Evolutionary conservation across 176 grass and related monocot species (phyloP), one percentile per base, ranked within the genome.

Genomic region (Triticum aestivum): DNA sequence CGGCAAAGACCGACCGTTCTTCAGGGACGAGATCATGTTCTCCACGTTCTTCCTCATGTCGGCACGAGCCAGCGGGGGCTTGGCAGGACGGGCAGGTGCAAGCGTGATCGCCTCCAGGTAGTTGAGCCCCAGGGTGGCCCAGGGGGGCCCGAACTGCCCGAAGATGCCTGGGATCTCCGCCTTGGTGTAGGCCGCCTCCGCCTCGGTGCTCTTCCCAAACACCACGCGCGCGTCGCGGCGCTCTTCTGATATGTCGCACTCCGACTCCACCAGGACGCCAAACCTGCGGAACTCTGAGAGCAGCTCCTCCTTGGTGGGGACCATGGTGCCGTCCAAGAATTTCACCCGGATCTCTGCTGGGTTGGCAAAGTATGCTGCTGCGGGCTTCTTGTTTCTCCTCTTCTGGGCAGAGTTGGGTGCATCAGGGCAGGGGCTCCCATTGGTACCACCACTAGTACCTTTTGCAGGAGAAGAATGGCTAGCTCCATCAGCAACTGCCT

Each of bases 21-120:
- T 26, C 59, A 95, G 83, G 35, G 83, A 76, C 21, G 79, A 92
- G 21, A 98, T 98, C 92, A 98, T 98, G n/a, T 51, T 94, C 88
- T 98, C 92, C 51, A 98, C 82, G 65, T 89, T 96, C 80, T 92
- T 96, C 87, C 83, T 96, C 37, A 98, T 82, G 54, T 94, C 93
- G 5, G 72, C 41, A 49, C 26, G 41, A 2, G 23, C 42, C 11
- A 98, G 89, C 27, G 87, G 89, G 59, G 91, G 87, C 17, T 91
- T 45, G 42, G 42, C 41, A 3, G 41, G 41, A 11, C 41, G 41
- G 41, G 41, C 41, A 42, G 41, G 41, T 11, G 42, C 42, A 13
- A 61, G 75, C 81, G 82, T 84, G 38, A 29, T 5, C 12, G 52
- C 52, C 11, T 85, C 70, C 27, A 86, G 82, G 61, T 81, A 85